phyloP scores from a whole-genome alignment of 768 basidiomycete genomes.

The Lentinus brumalis region DNA sequence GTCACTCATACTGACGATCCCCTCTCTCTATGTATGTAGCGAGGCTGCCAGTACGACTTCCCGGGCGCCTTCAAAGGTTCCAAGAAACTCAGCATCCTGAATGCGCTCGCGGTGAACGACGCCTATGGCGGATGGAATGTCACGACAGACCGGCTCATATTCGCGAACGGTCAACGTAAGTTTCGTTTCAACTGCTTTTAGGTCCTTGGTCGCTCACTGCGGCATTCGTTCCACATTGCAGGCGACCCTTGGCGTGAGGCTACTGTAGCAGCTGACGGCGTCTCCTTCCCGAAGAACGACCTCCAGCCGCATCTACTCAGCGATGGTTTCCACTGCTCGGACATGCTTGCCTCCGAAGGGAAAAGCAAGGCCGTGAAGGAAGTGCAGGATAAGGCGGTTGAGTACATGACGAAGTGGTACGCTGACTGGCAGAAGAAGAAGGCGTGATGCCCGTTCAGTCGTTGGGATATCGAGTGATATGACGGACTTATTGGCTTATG shows the following conservation, averaged over 20 bases:
- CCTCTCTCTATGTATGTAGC: slow-evolving; percentile 42
- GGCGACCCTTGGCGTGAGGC: slow-evolving; percentile 75
- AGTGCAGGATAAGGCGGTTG: slow-evolving; percentile 54
- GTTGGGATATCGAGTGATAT: too few species aligned
- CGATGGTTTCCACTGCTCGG: slow-evolving; percentile 70
- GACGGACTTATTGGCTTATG: too few species aligned
- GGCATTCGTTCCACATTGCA: slow-evolving; percentile 25
- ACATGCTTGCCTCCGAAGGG: slow-evolving; percentile 45
- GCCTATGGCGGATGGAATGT: slow-evolving; percentile 67
- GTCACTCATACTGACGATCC: background rate
- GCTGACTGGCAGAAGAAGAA: slow-evolving; percentile 17
- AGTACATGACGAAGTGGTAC: slow-evolving; percentile 58
- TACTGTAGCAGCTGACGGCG: slow-evolving; percentile 60
- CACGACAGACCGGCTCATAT: slow-evolving; percentile 58
- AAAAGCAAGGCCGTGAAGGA: slow-evolving; percentile 50
- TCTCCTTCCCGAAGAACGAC: slow-evolving; percentile 45
- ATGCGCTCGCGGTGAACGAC: slow-evolving; percentile 44
- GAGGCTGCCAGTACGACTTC: slow-evolving; percentile 66
- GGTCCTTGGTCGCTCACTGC: background rate
- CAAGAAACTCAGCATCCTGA: slow-evolving; percentile 49
- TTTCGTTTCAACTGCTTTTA: slow-evolving; percentile 10
- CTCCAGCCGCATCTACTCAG: slow-evolving; percentile 57
- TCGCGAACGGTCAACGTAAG: slow-evolving; percentile 68
- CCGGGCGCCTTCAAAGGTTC: slow-evolving; percentile 49
- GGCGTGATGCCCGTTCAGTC: too few species aligned